A percentile compares a stretch with the other conserved stretches of the same genome.
Evolutionary conservation across 352 stramenopile genomes (phyloP).

Genomic region (Globisporangium heterothallicum): DNA sequence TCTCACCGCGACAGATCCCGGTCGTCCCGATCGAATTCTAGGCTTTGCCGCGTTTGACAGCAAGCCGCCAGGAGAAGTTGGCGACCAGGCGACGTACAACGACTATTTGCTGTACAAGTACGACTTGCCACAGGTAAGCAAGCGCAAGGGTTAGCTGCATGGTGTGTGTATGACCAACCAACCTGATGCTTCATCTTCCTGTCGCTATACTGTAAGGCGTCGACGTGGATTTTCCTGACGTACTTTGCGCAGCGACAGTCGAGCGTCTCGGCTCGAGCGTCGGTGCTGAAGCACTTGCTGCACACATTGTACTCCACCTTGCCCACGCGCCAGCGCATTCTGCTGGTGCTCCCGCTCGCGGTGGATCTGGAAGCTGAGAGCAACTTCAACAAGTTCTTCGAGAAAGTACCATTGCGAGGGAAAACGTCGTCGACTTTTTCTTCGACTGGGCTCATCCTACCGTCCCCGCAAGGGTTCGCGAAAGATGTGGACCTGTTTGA

Average conservation of each 20-base stretch:
- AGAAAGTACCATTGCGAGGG: slow-evolving; percentile 19
- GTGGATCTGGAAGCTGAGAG: slow-evolving; percentile 45
- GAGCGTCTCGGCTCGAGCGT: slow-evolving; percentile 20
- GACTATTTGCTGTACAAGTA: slow-evolving; percentile 46
- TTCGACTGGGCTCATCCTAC: slow-evolving; percentile 12
- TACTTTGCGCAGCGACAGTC: slow-evolving; percentile 53
- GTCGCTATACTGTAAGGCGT: slow-evolving; percentile 15
- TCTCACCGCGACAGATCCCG: slow-evolving; percentile 51
- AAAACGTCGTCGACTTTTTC: neutral
- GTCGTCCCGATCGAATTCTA: slow-evolving; percentile 41
- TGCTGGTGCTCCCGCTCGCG: slow-evolving; percentile 46
- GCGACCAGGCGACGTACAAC: slow-evolving; percentile 27
- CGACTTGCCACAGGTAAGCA: slow-evolving; percentile 38
- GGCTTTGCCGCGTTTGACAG: slow-evolving; percentile 65
- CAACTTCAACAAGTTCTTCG: slow-evolving; percentile 56
- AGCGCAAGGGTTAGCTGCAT: neutral
- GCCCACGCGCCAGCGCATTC: slow-evolving; percentile 27
- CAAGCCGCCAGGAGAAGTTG: slow-evolving; percentile 36
- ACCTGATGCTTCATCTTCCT: no score
- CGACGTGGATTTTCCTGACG: slow-evolving; percentile 46
- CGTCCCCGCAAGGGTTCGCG: slow-evolving; percentile 15
- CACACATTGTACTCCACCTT: slow-evolving; percentile 44
- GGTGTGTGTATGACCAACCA: no score
- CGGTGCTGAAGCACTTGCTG: slow-evolving; percentile 51
- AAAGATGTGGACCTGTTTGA: slow-evolving; percentile 35